Evolutionary conservation across 2,329 filamentous ascomycete genomes (phyloP), one percentile per base, ranked within the genome.

Genomic region (Cryphonectria naterciae): DNA sequence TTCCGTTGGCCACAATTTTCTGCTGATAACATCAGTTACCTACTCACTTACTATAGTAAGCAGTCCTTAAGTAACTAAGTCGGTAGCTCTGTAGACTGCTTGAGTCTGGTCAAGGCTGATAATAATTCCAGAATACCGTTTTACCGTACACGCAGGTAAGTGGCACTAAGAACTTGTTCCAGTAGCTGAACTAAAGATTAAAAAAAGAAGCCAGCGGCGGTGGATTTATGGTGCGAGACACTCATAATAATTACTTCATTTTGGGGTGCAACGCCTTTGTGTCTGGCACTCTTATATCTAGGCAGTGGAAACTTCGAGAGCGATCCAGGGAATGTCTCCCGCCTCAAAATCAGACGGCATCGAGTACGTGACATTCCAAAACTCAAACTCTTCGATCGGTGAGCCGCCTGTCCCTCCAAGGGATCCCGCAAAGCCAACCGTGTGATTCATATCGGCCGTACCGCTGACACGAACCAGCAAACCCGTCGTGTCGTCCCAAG

Each of bases 401-500:
- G 66, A 73, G 37, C 74, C 75, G 17, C 58, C 58, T 1, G 71
- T 69, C 1, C 82, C 82, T 0, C 81, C 82, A 41, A 79, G 74
- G 0, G 73, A 67, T 0, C 85, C 85, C 22, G 79, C 82, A 67
- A 85, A 87, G 0, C 77, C 77, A 5, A 87, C 76, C 1, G 72
- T 75, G 41, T 83, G 83, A 0, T 78, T 77, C 52, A 76, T 58
- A 68, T 83, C 77, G 43, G 83, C 80, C 5, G 83, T 85, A 1
- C 85, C 85, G 0, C 80, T 78, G 0, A 86, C 78, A 0, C 76
- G 78, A 0, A 89, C 80, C 4, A 77, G 75, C 1, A 88, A 70
- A 0, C 86, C 86, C 28, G 83, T 81, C 0, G 88, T 77, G 72
- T 87, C 86, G 0, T 76, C 77, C 81, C 85, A 87, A 2, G 79